These are phyloP conservation scores for Tetrapyrgos nigripes DNA, from an alignment of 1,284 basidiomycete genomes.

Conservation along the genomic window DNA sequence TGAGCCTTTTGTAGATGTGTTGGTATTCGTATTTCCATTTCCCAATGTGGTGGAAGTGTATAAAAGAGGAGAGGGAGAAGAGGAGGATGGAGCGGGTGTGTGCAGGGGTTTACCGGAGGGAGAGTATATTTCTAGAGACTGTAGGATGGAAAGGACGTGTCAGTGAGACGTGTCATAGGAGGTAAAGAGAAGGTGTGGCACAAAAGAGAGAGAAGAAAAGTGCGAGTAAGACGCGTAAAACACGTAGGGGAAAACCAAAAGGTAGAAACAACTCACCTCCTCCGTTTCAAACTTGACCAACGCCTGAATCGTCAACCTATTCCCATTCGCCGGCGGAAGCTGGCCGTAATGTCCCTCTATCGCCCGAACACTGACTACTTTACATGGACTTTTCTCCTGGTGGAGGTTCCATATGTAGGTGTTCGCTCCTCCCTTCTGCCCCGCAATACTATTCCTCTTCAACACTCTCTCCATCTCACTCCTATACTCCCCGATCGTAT, in stretches of 20 bases:
- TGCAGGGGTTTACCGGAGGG: conserved; percentile 43
- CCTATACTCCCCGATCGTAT: neutral
- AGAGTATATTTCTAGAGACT: conserved; percentile 56
- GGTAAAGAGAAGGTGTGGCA: neutral
- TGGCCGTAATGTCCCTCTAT: conserved; percentile 43
- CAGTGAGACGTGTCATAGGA: neutral
- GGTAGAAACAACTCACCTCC: conserved; percentile 59
- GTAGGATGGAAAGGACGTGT: neutral
- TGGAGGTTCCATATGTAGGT: conserved; percentile 14
- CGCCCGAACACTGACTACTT: conserved; percentile 11
- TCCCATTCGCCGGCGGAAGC: conserved; percentile 59
- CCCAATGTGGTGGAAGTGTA: neutral
- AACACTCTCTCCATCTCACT: neutral
- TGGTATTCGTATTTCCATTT: too few species aligned
- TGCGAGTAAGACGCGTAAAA: too few species aligned
- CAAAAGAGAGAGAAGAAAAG: too few species aligned
- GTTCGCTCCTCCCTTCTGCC: neutral
- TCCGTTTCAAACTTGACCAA: conserved; percentile 72
- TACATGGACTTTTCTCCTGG: conserved; percentile 1
- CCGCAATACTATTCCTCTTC: neutral
- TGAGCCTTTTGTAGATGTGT: too few species aligned
- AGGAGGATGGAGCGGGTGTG: conserved; percentile 22
- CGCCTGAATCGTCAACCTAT: conserved; percentile 65
- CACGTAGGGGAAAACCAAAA: too few species aligned
- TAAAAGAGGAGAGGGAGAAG: neutral